Evolutionary conservation across 768 basidiomycete genomes (phyloP).

Genomic region (Gautieria morchelliformis): DNA sequence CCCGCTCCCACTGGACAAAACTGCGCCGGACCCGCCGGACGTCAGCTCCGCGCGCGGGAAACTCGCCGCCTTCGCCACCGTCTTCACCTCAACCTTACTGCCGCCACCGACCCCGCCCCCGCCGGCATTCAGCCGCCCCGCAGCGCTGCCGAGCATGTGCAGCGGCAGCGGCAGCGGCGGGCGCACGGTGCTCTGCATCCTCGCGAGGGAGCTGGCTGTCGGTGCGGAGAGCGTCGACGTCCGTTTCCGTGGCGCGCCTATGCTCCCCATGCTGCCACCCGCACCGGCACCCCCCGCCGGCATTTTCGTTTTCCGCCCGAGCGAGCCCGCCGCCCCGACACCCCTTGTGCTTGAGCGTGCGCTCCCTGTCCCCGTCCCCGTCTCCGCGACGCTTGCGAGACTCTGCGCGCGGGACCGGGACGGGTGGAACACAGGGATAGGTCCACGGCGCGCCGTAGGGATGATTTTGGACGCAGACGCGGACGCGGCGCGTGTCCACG

Average conservation of each 20-base stretch:
- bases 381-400: neutral
- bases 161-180: too few species aligned
- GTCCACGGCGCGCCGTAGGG: neutral
- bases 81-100: neutral
- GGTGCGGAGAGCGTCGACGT: constrained; percentile 57
- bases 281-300: too few species aligned
- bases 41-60: too few species aligned
- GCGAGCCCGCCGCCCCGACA: neutral
- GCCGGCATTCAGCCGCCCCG: constrained; percentile 16
- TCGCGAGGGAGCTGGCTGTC: constrained; percentile 70
- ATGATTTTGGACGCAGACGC: too few species aligned
- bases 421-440: constrained; percentile 4
- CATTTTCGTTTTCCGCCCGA: too few species aligned
- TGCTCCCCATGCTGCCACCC: too few species aligned
- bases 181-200: constrained; percentile 22
- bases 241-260: too few species aligned
- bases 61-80: neutral
- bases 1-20: too few species aligned
- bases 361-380: neutral
- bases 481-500: too few species aligned
- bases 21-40: too few species aligned
- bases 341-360: neutral
- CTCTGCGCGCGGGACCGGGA: too few species aligned
- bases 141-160: constrained; percentile 24
- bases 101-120: too few species aligned